Evolutionary conservation across 176 grass and related monocot species (phyloP).

Genomic region (Chrysopogon serrulatus): DNA sequence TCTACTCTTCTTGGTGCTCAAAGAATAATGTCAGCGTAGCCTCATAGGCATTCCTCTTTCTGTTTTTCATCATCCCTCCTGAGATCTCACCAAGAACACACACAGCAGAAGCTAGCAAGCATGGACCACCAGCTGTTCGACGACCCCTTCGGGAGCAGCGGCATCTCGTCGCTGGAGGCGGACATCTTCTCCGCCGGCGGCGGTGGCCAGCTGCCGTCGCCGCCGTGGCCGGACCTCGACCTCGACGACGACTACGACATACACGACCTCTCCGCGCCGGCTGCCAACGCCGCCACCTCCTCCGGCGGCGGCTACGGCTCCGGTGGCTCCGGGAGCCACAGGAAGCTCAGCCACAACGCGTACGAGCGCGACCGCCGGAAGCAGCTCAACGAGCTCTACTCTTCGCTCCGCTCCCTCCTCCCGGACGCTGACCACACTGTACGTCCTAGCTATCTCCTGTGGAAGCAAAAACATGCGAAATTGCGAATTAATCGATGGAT

Average conservation of each 20-base stretch:
- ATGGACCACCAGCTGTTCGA: slow-evolving; percentile 45
- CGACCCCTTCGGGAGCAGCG: slow-evolving; percentile 49
- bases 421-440: slow-evolving; percentile 67
- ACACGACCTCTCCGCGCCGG: slow-evolving; percentile 18
- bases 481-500: not conserved
- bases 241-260: slow-evolving; percentile 31
- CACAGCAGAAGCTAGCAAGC: not conserved
- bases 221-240: slow-evolving; percentile 28
- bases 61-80: not conserved
- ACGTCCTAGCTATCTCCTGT: not conserved
- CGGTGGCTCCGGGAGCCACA: slow-evolving; percentile 21
- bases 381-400: slow-evolving; percentile 87
- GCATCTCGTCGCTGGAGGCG: slow-evolving; percentile 34
- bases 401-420: slow-evolving; percentile 60
- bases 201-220: slow-evolving; percentile 31
- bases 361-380: slow-evolving; percentile 89
- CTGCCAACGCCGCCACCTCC: slow-evolving; percentile 14
- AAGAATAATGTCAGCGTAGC: slow-evolving; percentile 11
- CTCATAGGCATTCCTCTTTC: not conserved
- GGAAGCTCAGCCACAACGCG: slow-evolving; percentile 85
- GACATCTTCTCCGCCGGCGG: slow-evolving; percentile 27
- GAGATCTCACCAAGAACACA: not conserved
- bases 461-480: too few relatives aligned
- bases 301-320: slow-evolving; percentile 27
- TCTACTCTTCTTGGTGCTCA: not conserved